phyloP scores from a whole-genome alignment of 345 rosid genomes.

The Citrus australasica region DNA sequence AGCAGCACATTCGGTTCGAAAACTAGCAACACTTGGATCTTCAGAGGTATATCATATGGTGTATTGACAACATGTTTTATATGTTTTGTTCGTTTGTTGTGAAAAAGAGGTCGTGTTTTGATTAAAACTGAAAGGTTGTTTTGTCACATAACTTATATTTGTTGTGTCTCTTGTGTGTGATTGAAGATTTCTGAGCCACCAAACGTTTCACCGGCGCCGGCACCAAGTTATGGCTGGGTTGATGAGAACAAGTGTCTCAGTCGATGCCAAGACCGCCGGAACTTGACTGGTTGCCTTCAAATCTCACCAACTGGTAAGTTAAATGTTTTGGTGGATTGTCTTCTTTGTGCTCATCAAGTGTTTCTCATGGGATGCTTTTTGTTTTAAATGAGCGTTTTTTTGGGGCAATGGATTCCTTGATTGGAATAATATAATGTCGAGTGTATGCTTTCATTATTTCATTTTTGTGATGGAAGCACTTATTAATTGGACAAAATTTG shows the following conservation, averaged over 20 bases:
- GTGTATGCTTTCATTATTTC: background rate
- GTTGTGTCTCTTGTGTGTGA: background rate
- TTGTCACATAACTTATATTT: background rate
- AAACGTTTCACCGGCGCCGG: constrained; percentile 6
- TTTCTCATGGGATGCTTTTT: background rate
- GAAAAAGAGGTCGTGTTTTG: background rate
- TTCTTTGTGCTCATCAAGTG: background rate
- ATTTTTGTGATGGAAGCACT: background rate
- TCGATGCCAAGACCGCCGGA: background rate
- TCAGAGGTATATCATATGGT: background rate
- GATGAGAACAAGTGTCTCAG: background rate
- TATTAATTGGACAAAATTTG: background rate
- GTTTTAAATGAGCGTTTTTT: background rate
- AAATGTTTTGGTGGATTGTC: background rate
- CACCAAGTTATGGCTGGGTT: background rate
- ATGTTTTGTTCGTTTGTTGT: background rate
- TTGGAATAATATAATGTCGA: background rate
- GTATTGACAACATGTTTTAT: background rate
- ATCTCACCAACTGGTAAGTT: constrained; percentile 5
- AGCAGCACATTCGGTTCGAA: background rate
- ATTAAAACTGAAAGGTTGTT: background rate
- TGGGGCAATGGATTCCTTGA: background rate
- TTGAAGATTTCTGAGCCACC: background rate
- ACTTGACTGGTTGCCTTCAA: constrained; percentile 15
- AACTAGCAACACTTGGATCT: background rate